Evolutionary conservation across 140 eudicot species (phyloP), one percentile per base, ranked within the genome.

Genomic region (Anethum foeniculum): DNA sequence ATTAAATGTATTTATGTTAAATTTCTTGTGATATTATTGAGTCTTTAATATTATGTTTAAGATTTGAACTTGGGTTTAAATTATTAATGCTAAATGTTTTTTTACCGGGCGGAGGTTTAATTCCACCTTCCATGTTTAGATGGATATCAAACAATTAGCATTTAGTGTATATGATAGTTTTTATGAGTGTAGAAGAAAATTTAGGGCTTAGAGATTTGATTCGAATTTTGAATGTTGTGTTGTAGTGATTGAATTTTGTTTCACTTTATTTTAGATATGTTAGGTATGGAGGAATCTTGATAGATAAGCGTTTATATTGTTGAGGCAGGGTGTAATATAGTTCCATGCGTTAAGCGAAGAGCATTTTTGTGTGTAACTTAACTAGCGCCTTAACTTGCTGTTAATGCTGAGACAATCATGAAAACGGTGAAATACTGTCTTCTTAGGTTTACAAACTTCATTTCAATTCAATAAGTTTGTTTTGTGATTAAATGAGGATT

Each of bases 21-120:
- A 1, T 71, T 32, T 39, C 6, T 39, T 36, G 28, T 71, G 25
- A 19, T 71, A 1, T 32, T 13, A 34, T 82, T 80, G 46, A 32
- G 81, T 43, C 44, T 71, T 52, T 16, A 51, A 72, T 78, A 72
- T 77, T 44, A 12, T 11, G 39, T 75, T 21, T 39, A 13, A 75
- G 46, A 62, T 75, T 39, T 77, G 16, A 77, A 69, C 12, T 11
- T 72, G 46, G 47, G 48, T 19, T 36, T 41, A 2, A 7, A 18
- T 72, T 23, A 14, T 36, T 14, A 71, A 71, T 71, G 43, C 27
- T 23, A 72, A 72, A 23, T 72, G 77, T 39, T 72, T 72, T 38
- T 21, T 72, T 38, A 71, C 30, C 41, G n/a, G 77, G 1, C 21
- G 32, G 30, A 72, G 77, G 52, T 21, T 39, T 21, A 41, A 39